Percentiles rank a stretch among this genome's conserved stretches.
Evolutionary conservation across 2,329 filamentous ascomycete genomes (phyloP).

Genomic region (Parafenestella ontariensis): DNA sequence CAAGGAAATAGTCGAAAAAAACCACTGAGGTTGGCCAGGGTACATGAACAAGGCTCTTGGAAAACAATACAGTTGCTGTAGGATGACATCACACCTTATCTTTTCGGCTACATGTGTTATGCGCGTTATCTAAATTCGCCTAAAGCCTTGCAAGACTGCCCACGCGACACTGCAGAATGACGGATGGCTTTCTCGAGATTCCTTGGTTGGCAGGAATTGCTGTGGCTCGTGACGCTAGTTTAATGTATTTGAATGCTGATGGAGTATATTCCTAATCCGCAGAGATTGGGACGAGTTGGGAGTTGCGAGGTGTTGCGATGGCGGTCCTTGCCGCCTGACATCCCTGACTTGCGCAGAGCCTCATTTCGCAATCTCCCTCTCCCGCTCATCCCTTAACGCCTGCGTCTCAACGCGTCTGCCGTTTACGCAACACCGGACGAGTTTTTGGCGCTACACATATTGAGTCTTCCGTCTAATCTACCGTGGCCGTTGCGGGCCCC

Average conservation of each 20-base stretch:
- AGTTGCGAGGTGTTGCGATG: neutral
- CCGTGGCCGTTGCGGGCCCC: neutral
- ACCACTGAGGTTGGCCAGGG: conserved; percentile 43
- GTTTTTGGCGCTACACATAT: neutral
- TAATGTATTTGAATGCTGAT: too few species aligned
- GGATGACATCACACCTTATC: conserved; percentile 15
- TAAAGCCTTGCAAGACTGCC: neutral
- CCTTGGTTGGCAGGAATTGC: conserved; percentile 1
- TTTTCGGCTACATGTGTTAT: neutral
- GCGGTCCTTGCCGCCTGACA: neutral
- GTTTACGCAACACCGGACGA: neutral
- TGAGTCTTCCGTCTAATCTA: conserved; percentile 9
- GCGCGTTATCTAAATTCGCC: conserved; percentile 4
- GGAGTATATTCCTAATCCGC: too few species aligned
- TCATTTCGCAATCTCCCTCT: neutral
- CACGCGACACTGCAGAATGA: conserved; percentile 16
- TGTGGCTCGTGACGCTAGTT: conserved; percentile 15
- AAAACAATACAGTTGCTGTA: neutral
- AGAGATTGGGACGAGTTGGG: too few species aligned
- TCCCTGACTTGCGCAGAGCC: neutral
- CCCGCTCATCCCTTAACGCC: neutral
- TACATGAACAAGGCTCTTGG: neutral
- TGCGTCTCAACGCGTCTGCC: neutral
- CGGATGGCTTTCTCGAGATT: conserved; percentile 1
- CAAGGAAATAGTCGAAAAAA: conserved; percentile 57